A percentile compares a stretch with the other conserved stretches of the same genome.
Evolutionary conservation across 768 basidiomycete species (phyloP).

Genomic region (Tremella yokohamensis): DNA sequence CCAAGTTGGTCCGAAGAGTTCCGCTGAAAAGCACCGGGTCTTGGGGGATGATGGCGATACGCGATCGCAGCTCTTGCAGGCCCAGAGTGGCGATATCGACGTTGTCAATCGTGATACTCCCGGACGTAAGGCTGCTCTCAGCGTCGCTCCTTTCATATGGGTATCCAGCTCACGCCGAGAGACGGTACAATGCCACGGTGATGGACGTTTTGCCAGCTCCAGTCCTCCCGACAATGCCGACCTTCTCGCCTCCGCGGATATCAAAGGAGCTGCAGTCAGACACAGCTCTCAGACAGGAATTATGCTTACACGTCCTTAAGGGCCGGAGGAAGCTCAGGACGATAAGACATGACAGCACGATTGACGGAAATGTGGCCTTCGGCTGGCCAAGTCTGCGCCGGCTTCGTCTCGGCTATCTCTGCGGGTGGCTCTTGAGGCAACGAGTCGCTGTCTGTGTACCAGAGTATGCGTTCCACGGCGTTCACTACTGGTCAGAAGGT

Average conservation of each 20-base stretch:
- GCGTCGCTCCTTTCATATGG: constrained; percentile 7
- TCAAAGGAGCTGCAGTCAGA: constrained; percentile 55
- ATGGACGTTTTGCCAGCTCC: constrained; percentile 86
- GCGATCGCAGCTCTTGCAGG: constrained; percentile 56
- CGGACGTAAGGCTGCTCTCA: constrained; percentile 56
- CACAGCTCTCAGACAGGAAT: not conserved
- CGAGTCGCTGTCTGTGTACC: constrained; percentile 67
- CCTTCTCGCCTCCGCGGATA: constrained; percentile 73
- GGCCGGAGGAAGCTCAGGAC: constrained; percentile 76
- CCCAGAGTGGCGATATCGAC: constrained; percentile 76
- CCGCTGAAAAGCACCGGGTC: constrained; percentile 44
- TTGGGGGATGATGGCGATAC: constrained; percentile 46
- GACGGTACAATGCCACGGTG: constrained; percentile 76
- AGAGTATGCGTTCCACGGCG: constrained; percentile 60
- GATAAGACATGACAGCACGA: constrained; percentile 71
- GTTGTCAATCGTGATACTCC: constrained; percentile 72
- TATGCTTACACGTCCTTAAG: constrained; percentile 62
- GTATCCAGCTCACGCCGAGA: constrained; percentile 31
- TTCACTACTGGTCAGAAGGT: constrained; percentile 30
- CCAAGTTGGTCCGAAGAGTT: constrained; percentile 71
- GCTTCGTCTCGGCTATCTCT: constrained; percentile 59
- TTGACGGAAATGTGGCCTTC: constrained; percentile 68
- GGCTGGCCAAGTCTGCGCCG: constrained; percentile 67
- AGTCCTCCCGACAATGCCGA: constrained; percentile 84
- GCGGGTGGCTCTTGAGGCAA: constrained; percentile 65